These are phyloP conservation scores for Noccaea bulbosa DNA, from an alignment of 345 rosid species.

Conservation along the genomic window DNA sequence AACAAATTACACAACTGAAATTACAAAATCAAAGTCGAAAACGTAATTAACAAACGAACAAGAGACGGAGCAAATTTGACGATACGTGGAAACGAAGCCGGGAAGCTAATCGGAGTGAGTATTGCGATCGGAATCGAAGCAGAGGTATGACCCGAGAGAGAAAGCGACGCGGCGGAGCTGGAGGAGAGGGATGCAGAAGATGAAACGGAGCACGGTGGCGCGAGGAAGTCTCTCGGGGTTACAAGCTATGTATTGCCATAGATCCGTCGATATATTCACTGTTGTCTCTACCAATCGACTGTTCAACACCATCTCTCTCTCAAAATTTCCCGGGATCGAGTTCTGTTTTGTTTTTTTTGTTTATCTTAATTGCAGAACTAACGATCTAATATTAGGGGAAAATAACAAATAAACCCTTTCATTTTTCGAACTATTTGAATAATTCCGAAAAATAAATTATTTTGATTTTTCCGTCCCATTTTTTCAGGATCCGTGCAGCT, in stretches of 20 bases:
- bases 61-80: not conserved
- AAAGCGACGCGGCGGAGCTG: constrained; percentile 65
- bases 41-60: not conserved
- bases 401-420: constrained; percentile 6
- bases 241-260: constrained; percentile 87
- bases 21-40: not conserved
- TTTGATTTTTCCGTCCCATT: too few relatives aligned
- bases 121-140: constrained; percentile 51
- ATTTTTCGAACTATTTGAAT: not conserved
- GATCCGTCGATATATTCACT: constrained; percentile 67
- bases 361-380: not conserved
- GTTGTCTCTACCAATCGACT: constrained; percentile 61
- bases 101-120: constrained; percentile 51
- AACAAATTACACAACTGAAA: constrained; percentile 9
- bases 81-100: constrained; percentile 10
- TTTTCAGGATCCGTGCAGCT: too few relatives aligned
- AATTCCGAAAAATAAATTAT: too few relatives aligned
- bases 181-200: constrained; percentile 68
- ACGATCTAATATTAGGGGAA: not conserved
- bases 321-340: constrained; percentile 9
- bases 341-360: not conserved
- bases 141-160: constrained; percentile 63
- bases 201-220: constrained; percentile 63
- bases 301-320: constrained; percentile 63
- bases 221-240: constrained; percentile 75